These are phyloP conservation scores for Fimicolochytrium jonesii DNA, from an alignment of 192 early-diverging fungal genomes.

Conservation along the genomic window DNA sequence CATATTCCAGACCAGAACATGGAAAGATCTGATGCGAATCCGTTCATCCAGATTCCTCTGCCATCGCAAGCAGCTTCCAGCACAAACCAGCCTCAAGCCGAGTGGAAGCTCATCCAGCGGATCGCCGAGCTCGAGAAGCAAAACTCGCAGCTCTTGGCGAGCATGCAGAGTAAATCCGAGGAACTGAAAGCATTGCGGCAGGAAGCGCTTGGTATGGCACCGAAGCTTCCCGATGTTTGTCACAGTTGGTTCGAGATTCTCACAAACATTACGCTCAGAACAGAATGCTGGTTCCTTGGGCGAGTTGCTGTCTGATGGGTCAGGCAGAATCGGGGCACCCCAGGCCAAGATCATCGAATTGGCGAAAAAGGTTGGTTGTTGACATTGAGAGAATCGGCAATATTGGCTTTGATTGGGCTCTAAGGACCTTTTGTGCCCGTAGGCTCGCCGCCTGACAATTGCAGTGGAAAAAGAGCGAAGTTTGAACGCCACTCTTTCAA, in stretches of 20 bases:
- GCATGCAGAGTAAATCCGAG: not conserved
- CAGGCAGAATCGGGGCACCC: constrained; percentile 1
- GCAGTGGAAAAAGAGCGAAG: constrained; percentile 3
- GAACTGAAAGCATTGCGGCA: constrained; percentile 9
- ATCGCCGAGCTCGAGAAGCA: not conserved
- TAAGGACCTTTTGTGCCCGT: not conserved
- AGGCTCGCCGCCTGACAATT: constrained; percentile 5
- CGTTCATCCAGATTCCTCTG: too few species aligned
- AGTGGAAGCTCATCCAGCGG: not conserved
- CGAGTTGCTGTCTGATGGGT: too few species aligned
- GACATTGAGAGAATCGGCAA: not conserved
- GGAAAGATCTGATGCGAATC: too few species aligned
- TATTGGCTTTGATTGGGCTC: not conserved
- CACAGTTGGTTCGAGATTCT: too few species aligned
- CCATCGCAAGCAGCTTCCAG: too few species aligned
- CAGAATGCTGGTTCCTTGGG: too few species aligned
- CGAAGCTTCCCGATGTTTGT: too few species aligned
- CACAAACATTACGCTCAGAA: too few species aligned
- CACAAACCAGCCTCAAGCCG: too few species aligned
- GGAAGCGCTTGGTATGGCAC: constrained; percentile 5
- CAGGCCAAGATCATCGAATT: constrained; percentile 4
- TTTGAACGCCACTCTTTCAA: not conserved
- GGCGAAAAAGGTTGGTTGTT: constrained; percentile 6
- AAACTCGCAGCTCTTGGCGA: not conserved
- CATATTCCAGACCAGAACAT: too few species aligned